A percentile compares a stretch with the other conserved stretches of the same genome.
phyloP scores from a whole-genome alignment of 768 basidiomycete species.

The Sporobolomyces phaffii region DNA sequence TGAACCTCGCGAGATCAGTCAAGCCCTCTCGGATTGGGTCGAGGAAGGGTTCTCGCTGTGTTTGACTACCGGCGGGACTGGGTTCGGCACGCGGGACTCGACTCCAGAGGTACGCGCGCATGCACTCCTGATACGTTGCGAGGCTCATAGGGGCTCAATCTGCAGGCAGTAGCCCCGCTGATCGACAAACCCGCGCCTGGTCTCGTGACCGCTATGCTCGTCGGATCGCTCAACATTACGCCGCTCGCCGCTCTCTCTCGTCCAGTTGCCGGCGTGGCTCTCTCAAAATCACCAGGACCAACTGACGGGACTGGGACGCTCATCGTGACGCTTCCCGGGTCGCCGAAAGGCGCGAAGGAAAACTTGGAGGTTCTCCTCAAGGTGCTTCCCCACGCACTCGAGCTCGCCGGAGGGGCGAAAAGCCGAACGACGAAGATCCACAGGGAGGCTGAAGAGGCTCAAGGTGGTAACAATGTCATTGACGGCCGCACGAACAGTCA shows the following conservation, averaged over 20 bases:
- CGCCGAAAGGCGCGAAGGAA: conserved; percentile 76
- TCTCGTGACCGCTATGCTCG: conserved; percentile 66
- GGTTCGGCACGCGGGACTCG: conserved; percentile 69
- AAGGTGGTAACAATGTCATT: conserved; percentile 5
- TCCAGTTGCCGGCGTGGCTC: conserved; percentile 61
- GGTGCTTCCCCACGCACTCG: conserved; percentile 64
- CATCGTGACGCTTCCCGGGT: conserved; percentile 75
- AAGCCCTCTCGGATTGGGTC: conserved; percentile 49
- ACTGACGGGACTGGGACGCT: conserved; percentile 53
- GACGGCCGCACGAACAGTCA: not conserved
- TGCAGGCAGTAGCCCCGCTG: conserved; percentile 45
- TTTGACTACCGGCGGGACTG: conserved; percentile 80
- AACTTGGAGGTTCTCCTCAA: conserved; percentile 62
- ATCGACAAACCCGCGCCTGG: conserved; percentile 53
- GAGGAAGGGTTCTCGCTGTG: conserved; percentile 61
- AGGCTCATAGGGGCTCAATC: conserved; percentile 44
- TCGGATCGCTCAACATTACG: conserved; percentile 64
- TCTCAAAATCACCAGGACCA: not conserved
- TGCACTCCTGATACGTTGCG: not conserved
- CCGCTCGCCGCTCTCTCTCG: conserved; percentile 75
- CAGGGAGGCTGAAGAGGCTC: not conserved
- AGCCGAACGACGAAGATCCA: conserved; percentile 16
- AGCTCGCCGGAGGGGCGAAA: conserved; percentile 51
- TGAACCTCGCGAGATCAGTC: conserved; percentile 55
- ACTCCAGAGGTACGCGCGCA: conserved; percentile 66